Evolutionary conservation across 1,284 basidiomycete genomes (phyloP), one percentile per base, ranked within the genome.

Genomic region (Boletus hoseneyae): DNA sequence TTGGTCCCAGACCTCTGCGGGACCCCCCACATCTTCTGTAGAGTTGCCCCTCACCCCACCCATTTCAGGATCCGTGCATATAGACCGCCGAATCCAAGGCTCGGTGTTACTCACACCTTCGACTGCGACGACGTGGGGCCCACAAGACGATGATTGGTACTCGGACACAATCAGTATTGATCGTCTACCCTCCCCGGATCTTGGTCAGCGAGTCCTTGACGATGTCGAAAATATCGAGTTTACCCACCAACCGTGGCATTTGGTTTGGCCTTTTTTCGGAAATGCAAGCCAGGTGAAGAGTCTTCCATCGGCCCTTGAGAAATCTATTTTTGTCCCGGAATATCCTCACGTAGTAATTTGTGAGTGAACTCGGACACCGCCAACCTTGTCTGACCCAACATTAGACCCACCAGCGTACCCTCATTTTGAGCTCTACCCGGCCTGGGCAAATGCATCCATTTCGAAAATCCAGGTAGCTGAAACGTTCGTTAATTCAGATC

Each of bases 1-100:
- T 10, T 89, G 85, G 83, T 86, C 85, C 6, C 73, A 80, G 23
- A 83, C 83, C 7, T 88, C 86, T 9, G 68, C 68, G 4, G 85
- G 86, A 11, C 85, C 85, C 27, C 70, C 68, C 21, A 77, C 79
- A 49, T 65, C 69, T 40, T 68, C 73, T 43, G 58, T 68, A 18
- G 62, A 70, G 35, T 73, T 71, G 11, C 61, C 67, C 9, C 50
- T 62, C 16, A 70, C 71, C 3, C 70, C 66, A 62, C 63, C 64
- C 54, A 66, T 65, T 45, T 58, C 71, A 29, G 70, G 70, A 15
- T 84, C 83, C 15, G 68, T 87, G n/a, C 79, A 84, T 57, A 60
- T 86, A 35, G 78, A 76, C 34, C 62, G 74, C 42, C 78, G 83
- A 15, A 52, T 73, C 35, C 68, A 74, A 56, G 82, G 80, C 12